Conservation (phyloP, 495 filamentous ascomycete species). For the Neurospora sp. region DNA sequence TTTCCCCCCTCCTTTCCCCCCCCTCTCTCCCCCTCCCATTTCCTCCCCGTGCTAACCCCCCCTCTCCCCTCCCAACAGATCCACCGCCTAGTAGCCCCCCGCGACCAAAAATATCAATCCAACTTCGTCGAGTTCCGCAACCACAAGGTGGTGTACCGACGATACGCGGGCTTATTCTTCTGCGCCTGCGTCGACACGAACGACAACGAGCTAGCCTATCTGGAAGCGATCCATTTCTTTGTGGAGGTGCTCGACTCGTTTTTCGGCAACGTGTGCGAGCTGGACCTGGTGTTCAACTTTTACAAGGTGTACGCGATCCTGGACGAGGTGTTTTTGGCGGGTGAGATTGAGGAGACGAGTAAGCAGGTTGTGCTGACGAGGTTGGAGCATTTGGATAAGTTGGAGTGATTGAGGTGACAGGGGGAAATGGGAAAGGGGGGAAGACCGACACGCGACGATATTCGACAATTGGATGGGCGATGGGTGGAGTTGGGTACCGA, state of each 20-base stretch:
- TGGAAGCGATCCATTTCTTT: conserved; percentile 98
- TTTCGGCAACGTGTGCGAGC: conserved; percentile 98
- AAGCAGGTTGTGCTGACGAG: conserved; percentile 95
- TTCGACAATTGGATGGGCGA: no score
- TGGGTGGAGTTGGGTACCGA: no score
- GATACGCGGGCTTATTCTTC: conserved; percentile 96
- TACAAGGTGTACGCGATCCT: conserved; percentile 99
- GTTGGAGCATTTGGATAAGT: conserved; percentile 90
- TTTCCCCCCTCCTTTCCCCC: conserved; percentile 1
- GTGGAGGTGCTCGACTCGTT: conserved; percentile 97
- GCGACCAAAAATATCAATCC: conserved; percentile 98
- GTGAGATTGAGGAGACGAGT: conserved; percentile 96
- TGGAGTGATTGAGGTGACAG: conserved; percentile 50
- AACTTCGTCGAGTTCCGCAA: conserved; percentile 97
- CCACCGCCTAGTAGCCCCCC: conserved; percentile 91
- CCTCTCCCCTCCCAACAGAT: conserved; percentile 41
- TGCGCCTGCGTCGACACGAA: conserved; percentile 98
- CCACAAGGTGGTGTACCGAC: conserved; percentile 89
- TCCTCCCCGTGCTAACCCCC: background rate
- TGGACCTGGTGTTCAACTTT: conserved; percentile 99
- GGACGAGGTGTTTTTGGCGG: conserved; percentile 89
- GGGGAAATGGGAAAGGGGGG: background rate
- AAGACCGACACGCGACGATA: no score
- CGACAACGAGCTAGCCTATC: conserved; percentile 94
- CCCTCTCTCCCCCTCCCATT: background rate